Base-by-base conservation (phyloP, 1,284 basidiomycete species). In the Flammula alnicola region DNA sequence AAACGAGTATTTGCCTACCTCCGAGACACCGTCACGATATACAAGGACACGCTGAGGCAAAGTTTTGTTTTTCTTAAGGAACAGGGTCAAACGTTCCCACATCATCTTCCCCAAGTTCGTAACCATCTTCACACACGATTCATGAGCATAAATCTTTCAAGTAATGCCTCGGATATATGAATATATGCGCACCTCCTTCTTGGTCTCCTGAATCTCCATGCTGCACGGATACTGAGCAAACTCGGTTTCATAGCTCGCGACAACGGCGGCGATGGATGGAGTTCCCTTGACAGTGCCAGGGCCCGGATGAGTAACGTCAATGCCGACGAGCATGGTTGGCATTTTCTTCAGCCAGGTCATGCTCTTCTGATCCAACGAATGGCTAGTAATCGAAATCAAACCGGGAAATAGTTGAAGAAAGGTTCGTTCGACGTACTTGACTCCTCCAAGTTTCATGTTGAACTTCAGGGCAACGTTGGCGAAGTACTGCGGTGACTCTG, bases 271-370 rank as follows among this genome's bases (percentile, higher is more conserved):
- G 54, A 93, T 81, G 0, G 87, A 90, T 1, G 91, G 90, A 2
- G 73, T 88, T 8, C 82, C 84, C 53, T 72, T 76, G 54, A 78
- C 76, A 53, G 84, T 85, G 0, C 83, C 82, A 3, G 77, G 79
- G 12, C 86, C 84, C 17, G 88, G 87, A 67, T 92, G 91, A 0
- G 89, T 91, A 11, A 93, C 90, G 60, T 93, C 90, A 68, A 91
- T 89, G 5, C 90, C 90, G 23, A 92, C 79, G 25, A 92, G 65
- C 84, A 93, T 92, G 0, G 88, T 91, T 4, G 81, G 72, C 52
- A 63, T 66, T 49, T 72, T 58, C 52, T 69, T 74, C 30, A 91
- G 68, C 83, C 81, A 86, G 1, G 47, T 45, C 68, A 84, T 79
- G 52, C 71, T 80, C 1, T 62, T 57, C 8, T 65, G 58, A 51